phyloP scores from a whole-genome alignment of 225 moss, liverwort and hornwort genomes.

The Neckera pumila region DNA sequence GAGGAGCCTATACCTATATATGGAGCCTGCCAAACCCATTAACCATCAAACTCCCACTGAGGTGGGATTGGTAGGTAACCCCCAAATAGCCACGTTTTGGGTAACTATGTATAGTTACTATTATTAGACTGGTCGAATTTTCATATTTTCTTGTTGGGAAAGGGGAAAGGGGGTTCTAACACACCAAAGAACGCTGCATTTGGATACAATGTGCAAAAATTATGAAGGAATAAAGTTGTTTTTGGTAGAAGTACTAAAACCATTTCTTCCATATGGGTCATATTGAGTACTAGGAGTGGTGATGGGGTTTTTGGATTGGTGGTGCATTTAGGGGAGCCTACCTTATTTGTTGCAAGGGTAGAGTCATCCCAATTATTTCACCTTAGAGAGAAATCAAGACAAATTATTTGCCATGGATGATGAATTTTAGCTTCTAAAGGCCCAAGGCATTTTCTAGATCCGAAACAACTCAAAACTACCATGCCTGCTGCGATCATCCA shows the following conservation, averaged over 20 bases:
- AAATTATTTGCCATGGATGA: not conserved
- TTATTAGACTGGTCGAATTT: not conserved
- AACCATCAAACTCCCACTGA: too few species aligned
- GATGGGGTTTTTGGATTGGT: not conserved
- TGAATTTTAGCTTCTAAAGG: too few species aligned
- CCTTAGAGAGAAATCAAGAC: fast-evolving
- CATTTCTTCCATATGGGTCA: fast-evolving
- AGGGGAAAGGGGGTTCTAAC: not conserved
- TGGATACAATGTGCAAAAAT: not conserved
- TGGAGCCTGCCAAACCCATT: not conserved
- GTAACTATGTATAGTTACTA: not conserved
- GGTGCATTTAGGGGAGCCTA: fast-evolving
- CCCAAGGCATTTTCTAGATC: too few species aligned
- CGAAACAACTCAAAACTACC: too few species aligned
- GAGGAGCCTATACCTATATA: too few species aligned
- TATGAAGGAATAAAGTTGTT: not conserved
- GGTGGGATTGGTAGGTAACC: too few species aligned
- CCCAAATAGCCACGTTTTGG: not conserved
- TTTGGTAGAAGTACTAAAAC: not conserved
- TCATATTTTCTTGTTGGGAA: not conserved
- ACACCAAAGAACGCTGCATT: fast-evolving
- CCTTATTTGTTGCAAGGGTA: not conserved
- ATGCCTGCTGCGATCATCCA: too few species aligned
- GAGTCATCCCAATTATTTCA: not conserved
- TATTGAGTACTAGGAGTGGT: fast-evolving